Evolutionary conservation across 441 rosid genomes (phyloP).

Genomic region (Viola pubescens): DNA sequence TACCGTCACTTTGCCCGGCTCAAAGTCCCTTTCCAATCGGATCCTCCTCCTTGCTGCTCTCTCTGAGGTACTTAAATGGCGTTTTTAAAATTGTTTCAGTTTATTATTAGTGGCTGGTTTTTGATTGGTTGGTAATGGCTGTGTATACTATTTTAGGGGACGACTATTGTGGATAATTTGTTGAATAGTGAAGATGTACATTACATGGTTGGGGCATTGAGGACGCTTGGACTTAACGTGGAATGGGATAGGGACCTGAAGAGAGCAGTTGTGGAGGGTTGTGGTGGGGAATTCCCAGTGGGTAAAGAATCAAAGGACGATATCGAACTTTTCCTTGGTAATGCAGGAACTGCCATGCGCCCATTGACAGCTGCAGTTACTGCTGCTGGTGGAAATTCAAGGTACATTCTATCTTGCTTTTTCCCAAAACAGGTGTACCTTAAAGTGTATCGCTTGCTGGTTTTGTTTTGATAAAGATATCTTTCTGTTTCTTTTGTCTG

Average conservation of each 20-base stretch:
- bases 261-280: constrained; percentile 78
- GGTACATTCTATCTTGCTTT: constrained; percentile 30
- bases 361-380: constrained; percentile 96
- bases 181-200: constrained; percentile 82
- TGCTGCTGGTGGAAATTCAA: constrained; percentile 89
- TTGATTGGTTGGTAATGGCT: neutral
- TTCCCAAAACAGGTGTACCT: neutral
- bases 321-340: constrained; percentile 83
- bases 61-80: constrained; percentile 50
- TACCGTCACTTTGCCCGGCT: constrained; percentile 75
- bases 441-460: neutral
- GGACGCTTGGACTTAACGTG: constrained; percentile 55
- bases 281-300: constrained; percentile 73
- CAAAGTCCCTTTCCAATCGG: constrained; percentile 90
- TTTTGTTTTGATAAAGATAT: neutral
- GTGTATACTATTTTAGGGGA: constrained; percentile 44
- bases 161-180: constrained; percentile 82
- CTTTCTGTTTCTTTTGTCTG: neutral
- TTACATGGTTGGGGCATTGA: constrained; percentile 90
- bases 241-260: constrained; percentile 48
- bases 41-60: constrained; percentile 89
- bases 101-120: neutral
- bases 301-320: constrained; percentile 45
- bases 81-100: too few species aligned
- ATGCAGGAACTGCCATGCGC: constrained; percentile 98